phyloP scores from a whole-genome alignment of 1,139 yeast species.

The Sugiyamaella sp. region DNA sequence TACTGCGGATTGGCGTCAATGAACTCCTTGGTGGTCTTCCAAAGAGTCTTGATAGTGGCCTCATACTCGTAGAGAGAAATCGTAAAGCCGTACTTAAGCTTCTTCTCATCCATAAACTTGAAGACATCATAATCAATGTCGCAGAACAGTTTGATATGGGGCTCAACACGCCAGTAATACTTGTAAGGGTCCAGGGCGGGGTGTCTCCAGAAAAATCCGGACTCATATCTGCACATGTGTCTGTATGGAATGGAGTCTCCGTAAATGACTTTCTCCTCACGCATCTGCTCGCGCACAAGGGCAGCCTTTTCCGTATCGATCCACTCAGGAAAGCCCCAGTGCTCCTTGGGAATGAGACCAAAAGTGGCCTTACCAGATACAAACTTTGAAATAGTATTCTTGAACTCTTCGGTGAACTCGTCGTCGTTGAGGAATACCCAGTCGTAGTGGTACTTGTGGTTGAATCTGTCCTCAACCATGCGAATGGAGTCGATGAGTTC shows the following conservation, averaged over 20 bases:
- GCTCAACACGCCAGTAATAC: slow-evolving; percentile 97
- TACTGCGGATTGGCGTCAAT: slow-evolving; percentile 65
- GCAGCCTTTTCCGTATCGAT: slow-evolving; percentile 67
- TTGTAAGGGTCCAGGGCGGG: slow-evolving; percentile 71
- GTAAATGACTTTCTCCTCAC: slow-evolving; percentile 57
- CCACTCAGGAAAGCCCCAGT: slow-evolving; percentile 77
- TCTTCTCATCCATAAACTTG: slow-evolving; percentile 78
- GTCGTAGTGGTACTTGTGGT: slow-evolving; percentile 63
- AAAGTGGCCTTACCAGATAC: slow-evolving; percentile 67
- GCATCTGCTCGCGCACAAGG: slow-evolving; percentile 52
- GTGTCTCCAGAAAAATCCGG: slow-evolving; percentile 90
- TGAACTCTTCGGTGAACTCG: slow-evolving; percentile 58
- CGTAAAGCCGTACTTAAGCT: slow-evolving; percentile 76
- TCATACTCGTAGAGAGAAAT: slow-evolving; percentile 82
- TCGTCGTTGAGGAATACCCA: slow-evolving; percentile 80
- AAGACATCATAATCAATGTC: slow-evolving; percentile 84
- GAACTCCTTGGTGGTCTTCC: slow-evolving; percentile 76
- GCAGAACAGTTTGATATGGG: slow-evolving; percentile 79
- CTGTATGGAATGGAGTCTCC: slow-evolving; percentile 71
- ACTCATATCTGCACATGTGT: slow-evolving; percentile 92
- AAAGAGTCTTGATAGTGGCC: slow-evolving; percentile 77
- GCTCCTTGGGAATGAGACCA: slow-evolving; percentile 67
- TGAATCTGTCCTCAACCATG: slow-evolving; percentile 72
- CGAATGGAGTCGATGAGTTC: slow-evolving; percentile 62
- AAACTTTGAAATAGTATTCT: slow-evolving; percentile 47